Percentiles rank a stretch among this genome's conserved stretches.
Conservation (phyloP, 1,284 basidiomycete genomes). For the Tilletia caries region DNA sequence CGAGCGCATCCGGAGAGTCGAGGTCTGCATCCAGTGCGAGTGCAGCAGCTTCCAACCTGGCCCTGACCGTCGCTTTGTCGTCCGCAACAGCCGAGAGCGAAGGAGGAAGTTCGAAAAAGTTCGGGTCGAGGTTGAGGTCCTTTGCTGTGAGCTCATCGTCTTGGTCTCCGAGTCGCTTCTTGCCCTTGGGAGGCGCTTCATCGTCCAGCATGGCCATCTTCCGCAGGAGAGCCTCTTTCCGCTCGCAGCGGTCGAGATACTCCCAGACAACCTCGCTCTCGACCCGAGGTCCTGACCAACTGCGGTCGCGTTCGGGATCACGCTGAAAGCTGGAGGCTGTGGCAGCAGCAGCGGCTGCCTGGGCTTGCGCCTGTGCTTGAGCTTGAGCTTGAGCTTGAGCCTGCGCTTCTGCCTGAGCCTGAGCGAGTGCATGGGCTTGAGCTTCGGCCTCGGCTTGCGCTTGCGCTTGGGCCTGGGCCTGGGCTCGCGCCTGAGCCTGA, state of each 20-base stretch:
- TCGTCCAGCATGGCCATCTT: conserved; percentile 5
- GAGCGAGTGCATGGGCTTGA: conserved; percentile 22
- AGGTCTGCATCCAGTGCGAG: background rate
- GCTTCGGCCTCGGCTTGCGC: conserved; percentile 24
- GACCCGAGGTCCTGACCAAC: conserved; percentile 41
- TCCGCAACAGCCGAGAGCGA: background rate
- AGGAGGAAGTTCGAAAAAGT: no score
- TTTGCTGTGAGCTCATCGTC: no score
- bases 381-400: conserved; percentile 28
- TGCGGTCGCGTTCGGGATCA: conserved; percentile 24
- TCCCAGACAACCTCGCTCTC: conserved; percentile 51
- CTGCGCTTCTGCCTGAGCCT: conserved; percentile 26
- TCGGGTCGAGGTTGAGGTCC: no score
- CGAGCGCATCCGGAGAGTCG: background rate
- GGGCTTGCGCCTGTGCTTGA: conserved; percentile 17
- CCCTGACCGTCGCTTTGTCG: background rate
- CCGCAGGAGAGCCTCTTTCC: conserved; percentile 27
- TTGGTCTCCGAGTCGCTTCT: no score
- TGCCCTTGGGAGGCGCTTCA: no score
- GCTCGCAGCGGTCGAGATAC: conserved; percentile 46
- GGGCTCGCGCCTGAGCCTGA: background rate
- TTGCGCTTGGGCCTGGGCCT: conserved; percentile 7
- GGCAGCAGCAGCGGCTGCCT: conserved; percentile 6
- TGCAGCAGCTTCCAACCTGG: background rate
- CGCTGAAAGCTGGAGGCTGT: conserved; percentile 8